Percentiles rank a stretch among this genome's conserved stretches.
Conservation (phyloP, 2,329 filamentous ascomycete species). For the Hysterium pulicare region DNA sequence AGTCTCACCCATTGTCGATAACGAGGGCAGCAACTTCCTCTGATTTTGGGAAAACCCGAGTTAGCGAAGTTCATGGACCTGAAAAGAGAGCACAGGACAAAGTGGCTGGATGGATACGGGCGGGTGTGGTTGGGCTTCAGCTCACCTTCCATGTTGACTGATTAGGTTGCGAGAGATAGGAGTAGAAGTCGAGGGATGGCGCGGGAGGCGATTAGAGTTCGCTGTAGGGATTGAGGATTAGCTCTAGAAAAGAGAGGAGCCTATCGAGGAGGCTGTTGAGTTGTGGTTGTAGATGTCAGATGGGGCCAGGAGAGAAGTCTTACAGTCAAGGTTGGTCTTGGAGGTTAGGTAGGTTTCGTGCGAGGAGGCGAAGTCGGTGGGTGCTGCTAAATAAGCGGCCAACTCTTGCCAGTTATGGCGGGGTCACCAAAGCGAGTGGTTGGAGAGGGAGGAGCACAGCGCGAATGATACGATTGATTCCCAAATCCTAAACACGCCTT, state of each 20-base stretch:
- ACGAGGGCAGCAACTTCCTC: slow-evolving; percentile 99
- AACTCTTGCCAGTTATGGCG: slow-evolving; percentile 38
- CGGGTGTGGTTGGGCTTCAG: slow-evolving; percentile 31
- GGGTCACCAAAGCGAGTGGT: slow-evolving; percentile 31
- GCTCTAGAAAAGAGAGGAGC: slow-evolving; percentile 20
- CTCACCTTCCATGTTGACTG: slow-evolving; percentile 65
- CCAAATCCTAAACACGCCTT: background rate
- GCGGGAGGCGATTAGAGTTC: slow-evolving; percentile 26
- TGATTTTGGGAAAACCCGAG: slow-evolving; percentile 46
- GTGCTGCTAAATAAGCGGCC: slow-evolving; percentile 43
- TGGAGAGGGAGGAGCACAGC: slow-evolving; percentile 24
- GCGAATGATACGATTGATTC: slow-evolving; percentile 13
- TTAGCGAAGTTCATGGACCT: slow-evolving; percentile 37
- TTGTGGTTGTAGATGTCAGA: slow-evolving; percentile 24
- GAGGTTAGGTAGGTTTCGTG: slow-evolving; percentile 37
- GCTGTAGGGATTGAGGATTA: slow-evolving; percentile 31
- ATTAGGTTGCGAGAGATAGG: slow-evolving; percentile 36
- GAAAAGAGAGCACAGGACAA: slow-evolving; percentile 11
- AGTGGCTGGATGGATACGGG: slow-evolving; percentile 16
- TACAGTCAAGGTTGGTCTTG: slow-evolving; percentile 27
- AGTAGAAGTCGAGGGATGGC: slow-evolving; percentile 26
- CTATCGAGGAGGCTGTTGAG: slow-evolving; percentile 13
- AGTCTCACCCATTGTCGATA: slow-evolving; percentile 99
- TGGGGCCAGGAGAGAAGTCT: slow-evolving; percentile 22
- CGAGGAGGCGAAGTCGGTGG: slow-evolving; percentile 38